Percentiles rank a stretch among this genome's conserved stretches.
Evolutionary conservation across 176 grass and related monocot genomes (phyloP).

Genomic region (Secale cereale): DNA sequence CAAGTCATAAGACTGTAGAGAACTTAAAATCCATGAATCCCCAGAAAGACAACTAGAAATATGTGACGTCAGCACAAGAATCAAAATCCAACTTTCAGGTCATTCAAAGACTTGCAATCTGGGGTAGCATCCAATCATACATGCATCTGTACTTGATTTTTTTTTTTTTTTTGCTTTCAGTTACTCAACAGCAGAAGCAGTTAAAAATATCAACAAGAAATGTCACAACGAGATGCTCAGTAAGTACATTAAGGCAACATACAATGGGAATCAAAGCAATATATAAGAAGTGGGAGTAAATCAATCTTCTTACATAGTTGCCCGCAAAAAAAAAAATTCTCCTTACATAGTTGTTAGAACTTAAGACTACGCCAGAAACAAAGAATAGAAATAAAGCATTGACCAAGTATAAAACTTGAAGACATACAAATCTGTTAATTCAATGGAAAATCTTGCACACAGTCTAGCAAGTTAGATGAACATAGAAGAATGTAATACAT

Average conservation of each 20-base stretch:
- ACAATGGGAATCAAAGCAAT: background rate
- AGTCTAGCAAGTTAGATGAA: background rate
- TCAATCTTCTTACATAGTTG: background rate
- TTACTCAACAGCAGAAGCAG: background rate
- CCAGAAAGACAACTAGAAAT: background rate
- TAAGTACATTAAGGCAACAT: background rate
- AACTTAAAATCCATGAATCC: background rate
- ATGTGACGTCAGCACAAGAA: constrained; percentile 8
- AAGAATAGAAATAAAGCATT: background rate
- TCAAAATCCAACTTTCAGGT: background rate
- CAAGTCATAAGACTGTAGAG: background rate
- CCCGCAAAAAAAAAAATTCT: background rate
- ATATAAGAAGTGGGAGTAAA: background rate
- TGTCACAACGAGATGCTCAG: background rate
- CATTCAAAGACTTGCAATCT: background rate
- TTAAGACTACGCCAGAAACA: background rate
- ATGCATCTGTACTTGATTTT: background rate
- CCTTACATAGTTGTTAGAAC: background rate
- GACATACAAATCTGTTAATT: background rate
- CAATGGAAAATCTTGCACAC: background rate
- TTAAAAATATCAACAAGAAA: background rate
- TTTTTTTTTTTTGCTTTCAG: background rate
- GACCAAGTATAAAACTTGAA: background rate
- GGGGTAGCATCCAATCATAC: background rate
- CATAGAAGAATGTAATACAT: background rate